Conservation (phyloP, 1,284 basidiomycete genomes). For the Volvariella volvacea region DNA sequence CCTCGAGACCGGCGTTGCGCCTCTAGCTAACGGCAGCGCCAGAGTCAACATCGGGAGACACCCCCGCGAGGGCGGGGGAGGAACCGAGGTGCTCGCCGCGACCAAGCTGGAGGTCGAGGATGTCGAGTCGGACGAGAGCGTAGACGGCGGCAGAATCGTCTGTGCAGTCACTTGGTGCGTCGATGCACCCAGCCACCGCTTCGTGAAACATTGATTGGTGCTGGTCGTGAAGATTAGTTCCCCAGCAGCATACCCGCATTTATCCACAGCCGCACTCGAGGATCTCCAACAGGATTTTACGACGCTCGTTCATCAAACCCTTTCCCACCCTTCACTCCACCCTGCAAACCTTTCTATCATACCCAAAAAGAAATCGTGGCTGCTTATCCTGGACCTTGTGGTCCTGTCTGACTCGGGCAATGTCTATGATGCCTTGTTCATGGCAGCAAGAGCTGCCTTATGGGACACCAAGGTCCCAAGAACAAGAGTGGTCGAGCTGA, state of each 20-base stretch:
- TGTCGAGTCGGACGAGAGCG: conserved; percentile 35
- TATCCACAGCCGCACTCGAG: conserved; percentile 55
- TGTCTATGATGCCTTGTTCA: conserved; percentile 66
- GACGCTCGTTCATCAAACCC: conserved; percentile 46
- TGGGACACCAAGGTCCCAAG: conserved; percentile 76
- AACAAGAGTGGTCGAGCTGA: conserved; percentile 55
- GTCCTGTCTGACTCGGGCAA: conserved; percentile 70
- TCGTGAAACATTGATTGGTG: neutral
- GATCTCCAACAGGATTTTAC: conserved; percentile 68
- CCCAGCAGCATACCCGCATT: conserved; percentile 67
- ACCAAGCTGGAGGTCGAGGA: conserved; percentile 70
- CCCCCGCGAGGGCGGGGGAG: conserved; percentile 48
- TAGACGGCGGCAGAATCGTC: conserved; percentile 51
- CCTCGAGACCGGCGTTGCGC: conserved; percentile 70
- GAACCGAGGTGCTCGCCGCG: conserved; percentile 65
- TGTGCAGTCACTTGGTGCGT: conserved; percentile 73
- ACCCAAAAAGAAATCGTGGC: conserved; percentile 60
- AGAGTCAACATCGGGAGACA: conserved; percentile 59
- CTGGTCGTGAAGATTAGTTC: conserved; percentile 42
- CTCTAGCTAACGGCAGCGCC: conserved; percentile 76
- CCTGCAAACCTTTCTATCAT: conserved; percentile 60
- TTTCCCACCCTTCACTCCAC: conserved; percentile 55
- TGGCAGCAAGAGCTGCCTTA: conserved; percentile 68
- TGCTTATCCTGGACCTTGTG: conserved; percentile 60
- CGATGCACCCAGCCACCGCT: neutral